phyloP scores from a whole-genome alignment of 208 protist species.

The Balamuthia mandrillaris region DNA sequence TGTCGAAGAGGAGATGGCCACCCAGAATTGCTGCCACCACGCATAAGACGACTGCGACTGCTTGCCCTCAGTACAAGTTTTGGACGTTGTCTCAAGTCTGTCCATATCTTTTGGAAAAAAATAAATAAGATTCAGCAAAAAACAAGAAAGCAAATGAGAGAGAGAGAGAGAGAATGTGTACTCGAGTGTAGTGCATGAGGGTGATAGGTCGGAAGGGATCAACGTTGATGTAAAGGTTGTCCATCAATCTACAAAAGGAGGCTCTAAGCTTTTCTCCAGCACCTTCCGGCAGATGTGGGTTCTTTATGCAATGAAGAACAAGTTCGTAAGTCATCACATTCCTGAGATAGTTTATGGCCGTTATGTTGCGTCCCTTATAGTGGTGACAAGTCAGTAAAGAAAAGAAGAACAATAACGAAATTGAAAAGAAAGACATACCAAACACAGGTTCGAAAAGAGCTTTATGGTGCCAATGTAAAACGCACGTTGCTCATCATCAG shows the following conservation, averaged over 20 bases:
- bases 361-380: constrained; percentile 22
- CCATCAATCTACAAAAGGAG: not conserved
- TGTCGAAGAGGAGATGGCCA: too few relatives aligned
- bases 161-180: too few relatives aligned
- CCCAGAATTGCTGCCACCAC: too few relatives aligned
- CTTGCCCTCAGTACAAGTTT: too few relatives aligned
- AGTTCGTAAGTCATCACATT: constrained; percentile 15
- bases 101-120: too few relatives aligned
- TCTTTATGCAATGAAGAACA: constrained; percentile 3
- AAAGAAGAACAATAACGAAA: not conserved
- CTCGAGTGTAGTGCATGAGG: constrained; percentile 20
- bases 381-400: too few relatives aligned
- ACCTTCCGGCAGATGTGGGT: constrained; percentile 8
- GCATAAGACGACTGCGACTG: too few relatives aligned
- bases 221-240: constrained; percentile 37
- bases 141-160: too few relatives aligned
- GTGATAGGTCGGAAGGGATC: not conserved
- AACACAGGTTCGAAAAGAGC: constrained; percentile 24
- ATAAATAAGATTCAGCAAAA: too few relatives aligned
- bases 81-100: too few relatives aligned
- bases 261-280: not conserved
- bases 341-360: not conserved
- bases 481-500: too few relatives aligned
- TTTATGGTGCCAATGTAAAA: constrained; percentile 8
- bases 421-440: not conserved